Evolutionary conservation across 345 rosid genomes (phyloP).

Genomic region (Populus ilicifolia): DNA sequence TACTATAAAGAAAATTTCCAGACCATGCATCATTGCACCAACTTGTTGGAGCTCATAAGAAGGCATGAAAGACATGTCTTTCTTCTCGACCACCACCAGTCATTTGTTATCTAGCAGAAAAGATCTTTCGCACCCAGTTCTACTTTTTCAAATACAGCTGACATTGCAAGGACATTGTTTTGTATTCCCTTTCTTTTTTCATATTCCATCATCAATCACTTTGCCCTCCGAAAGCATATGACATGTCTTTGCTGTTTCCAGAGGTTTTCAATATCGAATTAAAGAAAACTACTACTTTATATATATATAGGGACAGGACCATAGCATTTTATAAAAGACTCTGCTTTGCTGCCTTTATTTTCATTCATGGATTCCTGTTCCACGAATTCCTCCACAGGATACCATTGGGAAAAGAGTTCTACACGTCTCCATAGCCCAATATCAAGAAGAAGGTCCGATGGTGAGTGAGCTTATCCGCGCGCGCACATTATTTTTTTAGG

Average conservation of each 20-base stretch:
- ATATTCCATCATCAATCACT: not conserved
- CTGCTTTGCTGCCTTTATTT: not conserved
- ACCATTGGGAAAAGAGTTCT: not conserved
- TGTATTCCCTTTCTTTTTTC: not conserved
- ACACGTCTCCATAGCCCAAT: not conserved
- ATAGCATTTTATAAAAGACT: not conserved
- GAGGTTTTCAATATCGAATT: not conserved
- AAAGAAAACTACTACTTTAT: not conserved
- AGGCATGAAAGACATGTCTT: not conserved
- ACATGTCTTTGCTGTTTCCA: not conserved
- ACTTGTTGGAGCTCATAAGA: not conserved
- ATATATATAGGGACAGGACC: not conserved
- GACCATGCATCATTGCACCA: not conserved
- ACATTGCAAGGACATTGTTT: conserved; percentile 1
- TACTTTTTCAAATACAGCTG: not conserved
- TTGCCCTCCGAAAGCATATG: not conserved
- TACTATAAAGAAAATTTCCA: not conserved
- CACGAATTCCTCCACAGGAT: not conserved
- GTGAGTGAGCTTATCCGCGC: no score
- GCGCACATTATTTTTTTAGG: not conserved
- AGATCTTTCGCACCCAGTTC: no score
- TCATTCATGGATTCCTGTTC: not conserved
- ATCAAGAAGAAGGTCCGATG: not conserved
- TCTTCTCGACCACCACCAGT: not conserved
- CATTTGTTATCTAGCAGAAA: not conserved